Evolutionary conservation across 257 asterid species (phyloP).

Genomic region (Salvia miltiorrhiza): DNA sequence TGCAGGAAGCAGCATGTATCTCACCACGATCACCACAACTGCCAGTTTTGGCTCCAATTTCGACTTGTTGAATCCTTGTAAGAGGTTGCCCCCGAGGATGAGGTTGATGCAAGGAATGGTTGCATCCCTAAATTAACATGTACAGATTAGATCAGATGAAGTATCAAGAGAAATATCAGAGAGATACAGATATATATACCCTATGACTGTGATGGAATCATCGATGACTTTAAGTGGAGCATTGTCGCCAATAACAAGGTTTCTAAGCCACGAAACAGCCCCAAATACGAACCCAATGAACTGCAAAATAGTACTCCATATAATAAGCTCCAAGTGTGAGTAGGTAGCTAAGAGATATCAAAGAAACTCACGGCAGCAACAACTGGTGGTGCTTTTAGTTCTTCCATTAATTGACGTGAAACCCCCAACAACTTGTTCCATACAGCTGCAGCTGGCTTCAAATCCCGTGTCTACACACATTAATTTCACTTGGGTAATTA

Average conservation of each 20-base stretch:
- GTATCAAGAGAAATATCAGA: too few species aligned
- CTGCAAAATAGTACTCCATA: too few species aligned
- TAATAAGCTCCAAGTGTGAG: neutral
- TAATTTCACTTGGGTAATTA: too few species aligned
- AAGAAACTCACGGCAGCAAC: constrained; percentile 56
- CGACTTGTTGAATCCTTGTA: constrained; percentile 71
- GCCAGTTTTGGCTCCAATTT: constrained; percentile 34
- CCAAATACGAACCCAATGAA: constrained; percentile 67
- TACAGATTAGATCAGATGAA: neutral
- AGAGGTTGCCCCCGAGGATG: constrained; percentile 88
- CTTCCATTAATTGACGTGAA: constrained; percentile 50
- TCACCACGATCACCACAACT: constrained; percentile 53
- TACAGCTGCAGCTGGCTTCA: constrained; percentile 13
- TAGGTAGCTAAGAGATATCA: too few species aligned
- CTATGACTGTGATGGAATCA: constrained; percentile 59
- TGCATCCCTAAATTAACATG: constrained; percentile 45
- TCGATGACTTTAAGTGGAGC: constrained; percentile 75
- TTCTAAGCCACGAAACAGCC: constrained; percentile 54
- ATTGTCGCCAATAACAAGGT: constrained; percentile 59
- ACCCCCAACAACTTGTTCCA: constrained; percentile 29
- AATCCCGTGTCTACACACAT: neutral
- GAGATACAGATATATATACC: constrained; percentile 34
- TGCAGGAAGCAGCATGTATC: constrained; percentile 61
- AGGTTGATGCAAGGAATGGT: constrained; percentile 88
- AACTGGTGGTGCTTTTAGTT: constrained; percentile 73